Evolutionary conservation across 1,284 basidiomycete genomes (phyloP), one percentile per base, ranked within the genome.

Genomic region (Testicularia cyperi): DNA sequence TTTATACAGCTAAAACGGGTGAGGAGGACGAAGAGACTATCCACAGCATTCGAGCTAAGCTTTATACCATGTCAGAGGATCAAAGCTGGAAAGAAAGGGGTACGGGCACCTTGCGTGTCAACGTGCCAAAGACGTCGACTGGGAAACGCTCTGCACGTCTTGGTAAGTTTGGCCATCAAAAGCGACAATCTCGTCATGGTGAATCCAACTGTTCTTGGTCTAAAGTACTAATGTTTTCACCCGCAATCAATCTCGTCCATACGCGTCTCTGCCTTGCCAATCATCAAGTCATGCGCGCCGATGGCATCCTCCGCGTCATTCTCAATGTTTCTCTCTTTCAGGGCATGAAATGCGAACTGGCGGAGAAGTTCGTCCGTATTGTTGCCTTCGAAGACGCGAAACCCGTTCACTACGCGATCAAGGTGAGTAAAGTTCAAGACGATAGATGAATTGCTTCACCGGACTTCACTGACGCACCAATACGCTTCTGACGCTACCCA

Each of bases 281-380:
- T 60, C n/a, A n/a, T n/a, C n/a, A n/a, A 92, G 92, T 96, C 27
- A 95, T 96, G 91, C 84, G 92, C 46, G 90, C 92, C 65, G 92
- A 96, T 67, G 92, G 90, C 1, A 90, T 94, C 9, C 84, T 88
- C 69, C 82, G 88, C 0, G 78, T 95, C 35, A 79, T 96, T 43
- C 80, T 96, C 42, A 96, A 96, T 70, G 85, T 88, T 28, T 83
- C 85, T 25, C 80, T 96, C 35, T 95, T 94, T 81, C 80, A 82
- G 58, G 90, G 90, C 16, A 91, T 94, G 88, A 82, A 82, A 39
- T 88, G 86, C 77, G 81, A 82, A 56, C 75, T 88, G 69, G 84
- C 90, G 78, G 88, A 75, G 12, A 69, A 65, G 22, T 76, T 74
- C 22, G 41, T 76, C 10, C 58, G 72, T 28, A 52, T 76, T 32